phyloP scores from a whole-genome alignment of 192 early-diverging fungal species.

The Entomortierella beljakovae region DNA sequence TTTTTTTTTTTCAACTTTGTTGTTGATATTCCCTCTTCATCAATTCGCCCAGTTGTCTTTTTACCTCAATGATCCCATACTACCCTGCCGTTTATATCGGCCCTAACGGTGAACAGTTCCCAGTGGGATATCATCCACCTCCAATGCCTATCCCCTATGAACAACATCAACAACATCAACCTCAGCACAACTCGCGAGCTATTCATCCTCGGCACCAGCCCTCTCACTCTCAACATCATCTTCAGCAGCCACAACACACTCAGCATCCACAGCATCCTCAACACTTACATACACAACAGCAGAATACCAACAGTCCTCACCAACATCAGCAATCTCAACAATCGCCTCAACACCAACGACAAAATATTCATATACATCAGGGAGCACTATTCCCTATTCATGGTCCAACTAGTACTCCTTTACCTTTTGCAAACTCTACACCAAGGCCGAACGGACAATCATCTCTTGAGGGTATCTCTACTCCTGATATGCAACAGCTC shows the following conservation, averaged over 20 bases:
- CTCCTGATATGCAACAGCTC: slow-evolving; percentile 39
- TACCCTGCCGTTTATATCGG: slow-evolving; percentile 43
- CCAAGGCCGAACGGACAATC: slow-evolving; percentile 14
- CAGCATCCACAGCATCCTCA: slow-evolving; percentile 10
- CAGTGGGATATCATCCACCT: slow-evolving; percentile 31
- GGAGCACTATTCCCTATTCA: slow-evolving; percentile 13
- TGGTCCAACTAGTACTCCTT: slow-evolving; percentile 31
- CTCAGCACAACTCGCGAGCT: slow-evolving; percentile 1
- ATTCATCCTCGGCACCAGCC: neutral
- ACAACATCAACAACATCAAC: slow-evolving; percentile 26
- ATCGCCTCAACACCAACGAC: neutral
- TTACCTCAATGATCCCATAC: slow-evolving; percentile 48
- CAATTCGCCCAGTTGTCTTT: too few relatives aligned
- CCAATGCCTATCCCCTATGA: slow-evolving; percentile 26
- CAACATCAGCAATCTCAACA: slow-evolving; percentile 22
- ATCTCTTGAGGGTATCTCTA: slow-evolving; percentile 13
- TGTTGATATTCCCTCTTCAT: too few relatives aligned
- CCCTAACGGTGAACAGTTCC: slow-evolving; percentile 44
- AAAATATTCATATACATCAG: slow-evolving; percentile 14
- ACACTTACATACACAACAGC: slow-evolving; percentile 6
- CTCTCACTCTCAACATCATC: slow-evolving; percentile 15
- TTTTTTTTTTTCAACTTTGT: too few relatives aligned
- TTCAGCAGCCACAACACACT: neutral
- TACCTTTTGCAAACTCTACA: slow-evolving; percentile 17
- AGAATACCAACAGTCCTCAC: slow-evolving; percentile 6